Conservation (phyloP, 2,329 filamentous ascomycete genomes). For the Cercospora citrullina region DNA sequence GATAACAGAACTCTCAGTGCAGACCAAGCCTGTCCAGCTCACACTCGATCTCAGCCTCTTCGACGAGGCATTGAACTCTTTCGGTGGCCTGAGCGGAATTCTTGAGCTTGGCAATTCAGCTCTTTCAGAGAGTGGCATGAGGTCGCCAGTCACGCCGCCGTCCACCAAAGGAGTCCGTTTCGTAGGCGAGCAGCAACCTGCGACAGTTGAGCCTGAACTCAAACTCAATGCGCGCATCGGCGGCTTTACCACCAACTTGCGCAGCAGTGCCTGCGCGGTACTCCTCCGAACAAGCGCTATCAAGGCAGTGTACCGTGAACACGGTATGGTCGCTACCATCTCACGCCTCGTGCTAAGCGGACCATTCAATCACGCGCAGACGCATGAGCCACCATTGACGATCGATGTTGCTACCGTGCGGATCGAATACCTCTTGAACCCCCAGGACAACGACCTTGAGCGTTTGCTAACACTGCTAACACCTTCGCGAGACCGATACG, state of each 20-base stretch:
- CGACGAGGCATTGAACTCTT: constrained; percentile 83
- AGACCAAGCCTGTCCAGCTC: constrained; percentile 74
- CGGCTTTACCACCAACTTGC: constrained; percentile 72
- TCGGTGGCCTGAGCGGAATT: constrained; percentile 88
- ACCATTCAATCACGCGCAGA: constrained; percentile 53
- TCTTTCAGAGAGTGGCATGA: constrained; percentile 59
- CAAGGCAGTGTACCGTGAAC: constrained; percentile 74
- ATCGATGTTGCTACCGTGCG: constrained; percentile 50
- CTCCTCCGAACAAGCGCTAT: constrained; percentile 75
- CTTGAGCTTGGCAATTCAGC: constrained; percentile 85
- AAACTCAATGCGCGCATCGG: constrained; percentile 78
- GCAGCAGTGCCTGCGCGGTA: constrained; percentile 74
- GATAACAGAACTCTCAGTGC: constrained; percentile 56
- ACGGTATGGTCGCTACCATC: constrained; percentile 70
- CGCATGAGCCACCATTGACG: constrained; percentile 39
- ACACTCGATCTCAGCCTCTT: constrained; percentile 75
- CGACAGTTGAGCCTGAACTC: constrained; percentile 37
- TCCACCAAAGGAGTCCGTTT: constrained; percentile 58
- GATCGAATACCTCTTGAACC: constrained; percentile 69
- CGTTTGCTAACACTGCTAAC: constrained; percentile 81
- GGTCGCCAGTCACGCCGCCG: constrained; percentile 39
- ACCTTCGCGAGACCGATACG: constrained; percentile 87
- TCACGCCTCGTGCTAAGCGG: constrained; percentile 73
- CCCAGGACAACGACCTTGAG: constrained; percentile 78
- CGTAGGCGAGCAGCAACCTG: constrained; percentile 43